Evolutionary conservation across 2,329 filamentous ascomycete species (phyloP), one percentile per base, ranked within the genome.

Genomic region (Clarireedia homoeocarpa): DNA sequence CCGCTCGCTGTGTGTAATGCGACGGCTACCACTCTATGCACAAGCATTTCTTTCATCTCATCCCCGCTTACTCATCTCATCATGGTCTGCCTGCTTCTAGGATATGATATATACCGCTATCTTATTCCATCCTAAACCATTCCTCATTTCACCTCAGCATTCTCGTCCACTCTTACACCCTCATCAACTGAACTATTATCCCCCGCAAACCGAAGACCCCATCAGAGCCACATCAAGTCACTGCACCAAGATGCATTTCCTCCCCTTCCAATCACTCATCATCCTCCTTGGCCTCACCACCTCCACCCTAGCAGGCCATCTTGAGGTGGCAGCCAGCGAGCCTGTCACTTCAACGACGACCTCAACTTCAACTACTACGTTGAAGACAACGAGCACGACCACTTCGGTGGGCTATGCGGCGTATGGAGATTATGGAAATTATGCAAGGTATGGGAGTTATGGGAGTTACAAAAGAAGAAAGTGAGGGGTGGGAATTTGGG

Each of bases 401-500:
- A 24, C 48, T 2, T 14, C 30, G 9, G 36, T 24, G 15, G n/a
- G 34, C 4, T 56, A 53, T 45, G 53, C 20, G 14, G 38, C 26
- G 0, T 56, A 56, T 34, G 52, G 45, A 5, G n/a, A 49, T 30
- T 54, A 54, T 52, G 48, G 53, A 1, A 56, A 51, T 7, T 56
- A 56, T 24, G 53, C 48, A 27, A 38, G 14, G 3, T 56, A 56
- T 47, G 54, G 54, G 23, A 56, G 48, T 6, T 56, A 56, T 30
- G 40, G 49, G n/a, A 24, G 30, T 42, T 56, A 56, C 5, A 56
- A 53, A 34, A 47, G 52, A 48, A 56, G 24, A 26, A 48, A 34
- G 10, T 34, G 30, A 34, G 30, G 27, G 27, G 27, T 30, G 6
- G 27, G 27, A 27, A 7, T 27, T 27, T 27, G 26, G 26, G 26